phyloP scores from a whole-genome alignment of 2,329 filamentous ascomycete genomes.

The Penicillium aurantiogriseum region DNA sequence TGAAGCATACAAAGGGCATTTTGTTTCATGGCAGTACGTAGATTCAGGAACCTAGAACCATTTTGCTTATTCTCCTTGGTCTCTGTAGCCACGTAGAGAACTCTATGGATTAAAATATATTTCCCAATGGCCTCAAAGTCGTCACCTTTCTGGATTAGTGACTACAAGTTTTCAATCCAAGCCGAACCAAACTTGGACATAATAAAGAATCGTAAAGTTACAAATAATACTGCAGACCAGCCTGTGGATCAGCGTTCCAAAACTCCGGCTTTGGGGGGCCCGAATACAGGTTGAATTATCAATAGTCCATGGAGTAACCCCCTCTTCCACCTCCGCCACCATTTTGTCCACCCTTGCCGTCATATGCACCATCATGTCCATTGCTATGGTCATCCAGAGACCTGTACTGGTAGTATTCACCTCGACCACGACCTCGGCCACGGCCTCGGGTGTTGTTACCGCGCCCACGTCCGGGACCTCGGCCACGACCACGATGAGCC shows the following conservation, averaged over 20 bases:
- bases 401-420: conserved; percentile 57
- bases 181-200: background rate
- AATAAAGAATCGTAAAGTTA: background rate
- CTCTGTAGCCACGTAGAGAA: too few relatives aligned
- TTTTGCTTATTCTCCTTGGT: too few relatives aligned
- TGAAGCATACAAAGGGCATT: too few relatives aligned
- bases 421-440: conserved; percentile 50
- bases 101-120: too few relatives aligned
- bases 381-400: conserved; percentile 62
- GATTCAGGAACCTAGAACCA: too few relatives aligned
- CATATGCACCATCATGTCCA: conserved; percentile 32
- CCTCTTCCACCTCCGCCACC: conserved; percentile 19
- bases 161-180: background rate
- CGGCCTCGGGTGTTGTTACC: conserved; percentile 41
- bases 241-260: background rate
- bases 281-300: conserved; percentile 8
- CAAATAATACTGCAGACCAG: background rate
- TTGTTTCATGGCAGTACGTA: too few relatives aligned
- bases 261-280: background rate
- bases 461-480: conserved; percentile 41
- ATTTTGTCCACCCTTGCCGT: conserved; percentile 29
- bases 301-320: conserved; percentile 44
- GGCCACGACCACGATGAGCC: conserved; percentile 34
- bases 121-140: too few relatives aligned
- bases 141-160: background rate